Conservation (phyloP, 2,329 filamentous ascomycete genomes). For the Nigrospora oryzae region DNA sequence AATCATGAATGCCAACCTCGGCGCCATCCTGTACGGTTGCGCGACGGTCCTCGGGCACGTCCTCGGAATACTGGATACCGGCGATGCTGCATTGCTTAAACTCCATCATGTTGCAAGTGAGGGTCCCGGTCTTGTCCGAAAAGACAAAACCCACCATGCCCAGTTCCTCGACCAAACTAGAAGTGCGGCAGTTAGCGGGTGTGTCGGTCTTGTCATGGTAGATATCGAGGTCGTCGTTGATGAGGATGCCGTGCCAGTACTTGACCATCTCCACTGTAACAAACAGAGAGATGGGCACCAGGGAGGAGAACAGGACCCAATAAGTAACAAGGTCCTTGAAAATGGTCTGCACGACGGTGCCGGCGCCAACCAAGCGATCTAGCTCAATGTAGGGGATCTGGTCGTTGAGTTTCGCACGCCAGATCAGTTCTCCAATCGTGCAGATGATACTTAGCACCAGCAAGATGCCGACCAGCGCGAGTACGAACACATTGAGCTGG, state of each 20-base stretch:
- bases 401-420: conserved; percentile 53
- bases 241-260: conserved; percentile 95
- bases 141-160: conserved; percentile 99
- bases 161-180: conserved; percentile 90
- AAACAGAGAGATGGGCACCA: conserved; percentile 96
- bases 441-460: conserved; percentile 79
- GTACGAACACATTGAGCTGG: conserved; percentile 86
- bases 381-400: conserved; percentile 69
- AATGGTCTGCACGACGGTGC: conserved; percentile 63
- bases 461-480: conserved; percentile 81
- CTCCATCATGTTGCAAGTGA: conserved; percentile 99
- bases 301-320: conserved; percentile 93
- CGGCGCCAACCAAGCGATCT: conserved; percentile 45
- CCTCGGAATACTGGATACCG: conserved; percentile 88
- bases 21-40: conserved; percentile 70
- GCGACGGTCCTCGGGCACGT: conserved; percentile 82
- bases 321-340: conserved; percentile 94
- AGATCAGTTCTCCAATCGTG: conserved; percentile 82
- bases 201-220: conserved; percentile 96
- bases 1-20: conserved; percentile 77
- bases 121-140: conserved; percentile 92
- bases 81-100: conserved; percentile 92
- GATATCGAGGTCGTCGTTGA: conserved; percentile 95
- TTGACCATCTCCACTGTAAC: conserved; percentile 97
- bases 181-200: conserved; percentile 90